Conservation (phyloP, 2,329 filamentous ascomycete genomes). For the Sporothrix schenckii region DNA sequence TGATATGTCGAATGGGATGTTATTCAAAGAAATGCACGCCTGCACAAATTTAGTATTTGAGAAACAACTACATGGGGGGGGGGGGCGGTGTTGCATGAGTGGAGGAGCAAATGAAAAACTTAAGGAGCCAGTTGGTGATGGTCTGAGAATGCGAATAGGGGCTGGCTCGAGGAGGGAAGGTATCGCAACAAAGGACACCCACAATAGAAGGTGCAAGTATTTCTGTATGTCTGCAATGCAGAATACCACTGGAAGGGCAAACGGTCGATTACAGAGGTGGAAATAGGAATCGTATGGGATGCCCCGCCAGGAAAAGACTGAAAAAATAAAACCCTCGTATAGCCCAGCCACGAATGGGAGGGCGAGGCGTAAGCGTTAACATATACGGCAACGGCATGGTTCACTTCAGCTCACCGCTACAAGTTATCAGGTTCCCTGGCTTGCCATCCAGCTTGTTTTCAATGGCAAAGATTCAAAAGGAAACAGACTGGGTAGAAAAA, state of each 20-base stretch:
- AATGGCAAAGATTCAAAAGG: background rate
- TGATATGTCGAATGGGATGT: too few relatives aligned
- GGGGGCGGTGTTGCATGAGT: background rate
- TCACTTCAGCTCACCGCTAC: background rate
- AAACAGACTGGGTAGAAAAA: background rate
- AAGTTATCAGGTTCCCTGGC: background rate
- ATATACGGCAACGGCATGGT: background rate
- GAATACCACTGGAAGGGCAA: background rate
- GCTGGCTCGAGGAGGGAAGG: background rate
- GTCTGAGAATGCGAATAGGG: background rate
- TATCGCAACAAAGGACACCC: background rate
- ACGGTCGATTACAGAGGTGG: background rate
- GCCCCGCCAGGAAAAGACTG: background rate
- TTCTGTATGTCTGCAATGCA: background rate
- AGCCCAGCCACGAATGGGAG: background rate
- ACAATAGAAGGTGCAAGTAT: too few relatives aligned
- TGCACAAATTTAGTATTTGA: background rate
- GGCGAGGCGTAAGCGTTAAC: background rate
- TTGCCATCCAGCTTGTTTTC: background rate
- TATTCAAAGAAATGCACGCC: background rate
- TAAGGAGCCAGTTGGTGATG: background rate
- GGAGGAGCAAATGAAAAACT: background rate
- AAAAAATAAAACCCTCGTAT: slow-evolving; percentile 25
- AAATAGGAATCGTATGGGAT: background rate
- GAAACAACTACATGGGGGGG: background rate